A percentile compares a stretch with the other conserved stretches of the same genome.
phyloP scores from a whole-genome alignment of 306 rosid species.

The Quillaja saponaria region DNA sequence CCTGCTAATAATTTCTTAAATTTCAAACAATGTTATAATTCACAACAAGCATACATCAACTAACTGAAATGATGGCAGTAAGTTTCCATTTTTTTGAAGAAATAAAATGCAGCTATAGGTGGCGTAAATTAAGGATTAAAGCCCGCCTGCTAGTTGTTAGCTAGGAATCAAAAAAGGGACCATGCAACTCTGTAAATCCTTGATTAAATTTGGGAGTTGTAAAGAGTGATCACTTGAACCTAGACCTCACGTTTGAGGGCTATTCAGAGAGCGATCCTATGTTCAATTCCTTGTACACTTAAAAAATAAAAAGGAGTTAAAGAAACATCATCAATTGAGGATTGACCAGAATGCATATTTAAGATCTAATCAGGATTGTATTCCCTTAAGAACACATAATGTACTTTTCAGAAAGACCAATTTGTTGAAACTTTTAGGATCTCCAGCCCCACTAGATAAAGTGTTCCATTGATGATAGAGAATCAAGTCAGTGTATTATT shows the following conservation, averaged over 20 bases:
- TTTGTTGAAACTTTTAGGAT: no score
- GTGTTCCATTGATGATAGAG: constrained; percentile 44
- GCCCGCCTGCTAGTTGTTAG: constrained; percentile 33
- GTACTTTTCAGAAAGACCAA: constrained; percentile 54
- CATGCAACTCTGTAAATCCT: no score
- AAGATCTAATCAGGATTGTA: constrained; percentile 36
- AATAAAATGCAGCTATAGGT: constrained; percentile 24
- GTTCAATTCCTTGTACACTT: no score
- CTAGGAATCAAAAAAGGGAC: no score
- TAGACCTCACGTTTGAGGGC: no score
- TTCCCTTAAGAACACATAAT: constrained; percentile 40
- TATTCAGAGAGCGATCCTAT: no score
- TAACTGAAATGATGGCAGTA: constrained; percentile 19
- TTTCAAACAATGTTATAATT: constrained; percentile 1
- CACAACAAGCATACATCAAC: constrained; percentile 13
- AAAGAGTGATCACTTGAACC: no score
- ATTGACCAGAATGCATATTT: constrained; percentile 17
- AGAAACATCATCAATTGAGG: constrained; percentile 29
- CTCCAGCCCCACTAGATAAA: constrained; percentile 55
- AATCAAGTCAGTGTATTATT: constrained; percentile 52
- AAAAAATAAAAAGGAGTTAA: constrained; percentile 19
- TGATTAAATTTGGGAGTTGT: no score
- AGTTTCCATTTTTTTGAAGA: constrained; percentile 48
- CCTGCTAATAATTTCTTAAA: background rate
- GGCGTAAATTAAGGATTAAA: no score